phyloP scores from a whole-genome alignment of 768 basidiomycete genomes.

The Pisolithus marmoratus region DNA sequence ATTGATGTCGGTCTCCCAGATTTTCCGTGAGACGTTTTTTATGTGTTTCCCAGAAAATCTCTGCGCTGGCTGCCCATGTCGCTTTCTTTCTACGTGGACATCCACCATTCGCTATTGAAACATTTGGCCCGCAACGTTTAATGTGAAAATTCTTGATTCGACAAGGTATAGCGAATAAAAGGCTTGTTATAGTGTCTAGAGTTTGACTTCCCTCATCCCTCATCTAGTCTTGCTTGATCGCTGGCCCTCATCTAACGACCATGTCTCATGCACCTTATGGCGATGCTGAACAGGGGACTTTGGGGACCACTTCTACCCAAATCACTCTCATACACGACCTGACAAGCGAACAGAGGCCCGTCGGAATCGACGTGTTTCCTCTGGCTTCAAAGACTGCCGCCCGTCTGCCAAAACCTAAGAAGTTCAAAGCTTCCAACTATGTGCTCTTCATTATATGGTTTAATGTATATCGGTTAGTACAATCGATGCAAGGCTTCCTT shows the following conservation, averaged over 20 bases:
- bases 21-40: neutral
- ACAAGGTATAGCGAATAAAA: neutral
- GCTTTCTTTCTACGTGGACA: neutral
- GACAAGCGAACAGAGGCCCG: constrained; percentile 36
- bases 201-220: too few species aligned
- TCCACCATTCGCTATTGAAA: neutral
- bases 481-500: neutral
- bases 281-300: constrained; percentile 56
- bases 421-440: constrained; percentile 56
- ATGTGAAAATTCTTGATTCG: neutral
- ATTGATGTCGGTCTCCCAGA: neutral
- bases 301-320: constrained; percentile 38
- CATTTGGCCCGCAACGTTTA: neutral
- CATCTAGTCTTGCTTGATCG: neutral
- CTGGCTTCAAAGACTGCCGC: constrained; percentile 28
- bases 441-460: constrained; percentile 67
- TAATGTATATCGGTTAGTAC: constrained; percentile 64
- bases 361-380: constrained; percentile 23
- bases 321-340: constrained; percentile 23
- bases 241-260: neutral
- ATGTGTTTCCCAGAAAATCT: too few species aligned
- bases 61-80: neutral
- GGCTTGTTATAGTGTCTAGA: neutral
- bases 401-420: constrained; percentile 35
- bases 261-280: constrained; percentile 45